These are phyloP conservation scores for Trypanosoma grayi DNA, from an alignment of 208 protist genomes.

Conservation along the genomic window DNA sequence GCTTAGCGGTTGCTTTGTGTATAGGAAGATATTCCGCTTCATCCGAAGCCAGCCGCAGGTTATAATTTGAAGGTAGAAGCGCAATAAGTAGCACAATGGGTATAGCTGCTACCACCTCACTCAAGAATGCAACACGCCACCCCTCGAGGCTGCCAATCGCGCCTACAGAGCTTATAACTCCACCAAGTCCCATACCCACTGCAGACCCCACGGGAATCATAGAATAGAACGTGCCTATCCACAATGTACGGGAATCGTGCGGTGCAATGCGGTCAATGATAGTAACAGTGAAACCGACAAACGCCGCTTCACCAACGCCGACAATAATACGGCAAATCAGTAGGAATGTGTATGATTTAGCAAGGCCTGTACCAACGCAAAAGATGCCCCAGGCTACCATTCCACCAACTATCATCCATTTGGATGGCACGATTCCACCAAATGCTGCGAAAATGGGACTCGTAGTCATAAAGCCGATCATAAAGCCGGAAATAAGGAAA, in stretches of 20 bases:
- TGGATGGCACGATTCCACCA: conserved; percentile 31
- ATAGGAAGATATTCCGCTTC: conserved; percentile 25
- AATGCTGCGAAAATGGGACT: conserved; percentile 66
- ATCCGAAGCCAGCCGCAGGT: conserved; percentile 14
- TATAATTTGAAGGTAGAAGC: conserved; percentile 40
- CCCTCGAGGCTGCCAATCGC: conserved; percentile 16
- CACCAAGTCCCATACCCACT: conserved; percentile 66
- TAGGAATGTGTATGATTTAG: conserved; percentile 50
- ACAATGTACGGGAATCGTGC: conserved; percentile 48
- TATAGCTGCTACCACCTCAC: conserved; percentile 43
- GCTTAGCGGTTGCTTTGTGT: conserved; percentile 23
- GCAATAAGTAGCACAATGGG: conserved; percentile 39
- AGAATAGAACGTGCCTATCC: conserved; percentile 82
- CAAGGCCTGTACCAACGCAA: conserved; percentile 40
- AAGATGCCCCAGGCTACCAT: conserved; percentile 59
- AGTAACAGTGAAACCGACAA: conserved; percentile 75
- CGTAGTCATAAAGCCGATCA: conserved; percentile 72
- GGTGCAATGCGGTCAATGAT: conserved; percentile 85
- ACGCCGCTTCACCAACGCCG: conserved; percentile 82
- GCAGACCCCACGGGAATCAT: conserved; percentile 85
- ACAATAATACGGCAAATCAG: conserved; percentile 55
- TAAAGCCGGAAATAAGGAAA: conserved; percentile 71
- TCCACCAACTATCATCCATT: conserved; percentile 47
- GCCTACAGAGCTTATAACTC: conserved; percentile 36
- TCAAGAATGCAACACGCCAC: conserved; percentile 60